A percentile compares a stretch with the other conserved stretches of the same genome.
These are phyloP conservation scores for Ochromonas danica DNA, from an alignment of 108 stramenopile species.

Conservation along the genomic window DNA sequence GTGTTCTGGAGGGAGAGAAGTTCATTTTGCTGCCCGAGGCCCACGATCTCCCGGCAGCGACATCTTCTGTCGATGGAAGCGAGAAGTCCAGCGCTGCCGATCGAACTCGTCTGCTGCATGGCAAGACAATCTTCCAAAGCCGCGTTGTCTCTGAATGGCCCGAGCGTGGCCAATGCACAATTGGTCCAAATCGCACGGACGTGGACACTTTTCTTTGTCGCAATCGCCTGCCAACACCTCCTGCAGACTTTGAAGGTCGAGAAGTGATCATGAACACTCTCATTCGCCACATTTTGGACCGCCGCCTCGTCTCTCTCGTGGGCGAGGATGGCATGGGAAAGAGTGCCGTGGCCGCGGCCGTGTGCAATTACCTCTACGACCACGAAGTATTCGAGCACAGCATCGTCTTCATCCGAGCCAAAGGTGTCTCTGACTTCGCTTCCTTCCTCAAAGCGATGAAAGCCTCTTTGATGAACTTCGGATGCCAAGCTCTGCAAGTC, in stretches of 20 bases:
- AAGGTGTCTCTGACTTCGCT: neutral
- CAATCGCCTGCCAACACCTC: constrained; percentile 63
- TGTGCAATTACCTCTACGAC: constrained; percentile 76
- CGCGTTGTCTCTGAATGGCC: constrained; percentile 46
- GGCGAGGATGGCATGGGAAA: constrained; percentile 73
- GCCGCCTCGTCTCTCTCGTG: constrained; percentile 66
- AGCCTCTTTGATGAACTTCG: neutral
- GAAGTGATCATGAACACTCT: constrained; percentile 73
- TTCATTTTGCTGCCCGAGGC: constrained; percentile 72
- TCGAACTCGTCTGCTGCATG: constrained; percentile 8
- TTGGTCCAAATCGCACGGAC: neutral
- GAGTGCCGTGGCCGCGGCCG: constrained; percentile 61
- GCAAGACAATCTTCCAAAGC: constrained; percentile 18
- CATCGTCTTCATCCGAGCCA: constrained; percentile 23
- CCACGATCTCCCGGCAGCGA: neutral
- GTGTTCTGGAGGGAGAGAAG: constrained; percentile 66
- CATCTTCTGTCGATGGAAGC: neutral
- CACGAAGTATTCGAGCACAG: constrained; percentile 52
- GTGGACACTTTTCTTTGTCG: neutral
- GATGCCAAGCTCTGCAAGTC: neutral
- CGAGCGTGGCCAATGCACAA: constrained; percentile 26
- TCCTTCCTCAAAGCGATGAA: neutral
- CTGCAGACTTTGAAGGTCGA: constrained; percentile 73
- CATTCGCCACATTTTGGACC: constrained; percentile 55
- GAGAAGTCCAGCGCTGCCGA: constrained; percentile 41